Conservation (phyloP, 2,329 filamentous ascomycete genomes). For the Colletotrichum orbiculare region DNA sequence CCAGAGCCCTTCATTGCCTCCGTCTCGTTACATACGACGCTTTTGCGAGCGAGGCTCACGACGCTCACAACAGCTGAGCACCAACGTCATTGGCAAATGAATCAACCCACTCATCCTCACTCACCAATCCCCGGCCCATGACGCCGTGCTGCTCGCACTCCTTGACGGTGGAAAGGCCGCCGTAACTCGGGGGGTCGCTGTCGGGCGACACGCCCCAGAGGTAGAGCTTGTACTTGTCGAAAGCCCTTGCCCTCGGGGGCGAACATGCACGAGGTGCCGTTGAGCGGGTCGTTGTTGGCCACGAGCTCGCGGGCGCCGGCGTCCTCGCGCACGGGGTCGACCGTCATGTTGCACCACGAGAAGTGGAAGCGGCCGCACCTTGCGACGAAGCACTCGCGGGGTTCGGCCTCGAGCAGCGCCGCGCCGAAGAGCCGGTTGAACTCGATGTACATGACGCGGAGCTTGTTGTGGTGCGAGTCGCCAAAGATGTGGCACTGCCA, state of each 20-base stretch:
- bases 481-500: conserved; percentile 11
- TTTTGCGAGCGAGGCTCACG: no score
- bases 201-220: neutral
- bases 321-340: neutral
- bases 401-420: neutral
- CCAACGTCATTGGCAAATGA: no score
- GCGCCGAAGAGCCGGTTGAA: conserved; percentile 10
- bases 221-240: conserved; percentile 1
- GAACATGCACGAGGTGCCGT: neutral
- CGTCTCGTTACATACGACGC: no score
- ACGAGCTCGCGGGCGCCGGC: neutral
- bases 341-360: conserved; percentile 9
- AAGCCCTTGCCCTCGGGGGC: neutral
- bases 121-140: no score
- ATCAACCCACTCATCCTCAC: no score
- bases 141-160: no score
- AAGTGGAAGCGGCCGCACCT: neutral
- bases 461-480: neutral
- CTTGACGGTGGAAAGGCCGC: neutral
- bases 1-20: no score
- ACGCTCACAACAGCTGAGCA: no score
- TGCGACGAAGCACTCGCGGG: conserved; percentile 16
- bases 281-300: neutral
- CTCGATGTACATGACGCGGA: neutral
- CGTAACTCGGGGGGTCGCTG: neutral